Base-by-base conservation (phyloP, 495 filamentous ascomycete genomes). In the Cercophora scortea region DNA sequence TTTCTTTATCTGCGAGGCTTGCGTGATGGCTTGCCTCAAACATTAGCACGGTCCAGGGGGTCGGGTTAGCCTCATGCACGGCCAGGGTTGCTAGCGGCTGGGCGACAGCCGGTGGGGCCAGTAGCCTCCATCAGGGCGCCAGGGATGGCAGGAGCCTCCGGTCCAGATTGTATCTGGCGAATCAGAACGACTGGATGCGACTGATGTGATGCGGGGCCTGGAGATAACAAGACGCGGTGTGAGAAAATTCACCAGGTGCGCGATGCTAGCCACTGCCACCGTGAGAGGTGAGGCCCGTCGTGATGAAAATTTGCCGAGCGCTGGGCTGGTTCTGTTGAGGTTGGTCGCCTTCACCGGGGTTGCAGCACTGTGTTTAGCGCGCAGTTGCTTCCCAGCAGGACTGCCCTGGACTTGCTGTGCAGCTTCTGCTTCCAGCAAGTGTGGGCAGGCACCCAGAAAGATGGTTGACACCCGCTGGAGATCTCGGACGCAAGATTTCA, bases 221-320 rank as follows among this genome's bases (percentile, higher is more conserved):
- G 17, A 47, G 53, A 56, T 56, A 56, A 56, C 53, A 41, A 55
- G 53, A 51, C 44, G 53, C 53, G 53, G 53, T 56, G 53, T 51
- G 53, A 45, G 38, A 17, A 44, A 15, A 12, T 46, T 39, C n/a
- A 17, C 16, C 17, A 19, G 25, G 11, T 9, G 15, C 16, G 25
- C 43, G 18, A 47, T n/a, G n/a, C n/a, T n/a, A n/a, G n/a, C n/a
- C n/a, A n/a, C n/a, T n/a, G n/a, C n/a, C n/a, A n/a, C n/a, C n/a
- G n/a, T n/a, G n/a, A n/a, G n/a, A n/a, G n/a, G n/a, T n/a, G n/a
- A n/a, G n/a, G n/a, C n/a, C 8, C 10, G 12, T 45, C 12, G 17
- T 16, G 12, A 16, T 41, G 15, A 4, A 7, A 12, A 41, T 1
- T 16, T 41, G 15, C 15, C 38, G 11, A 46, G 42, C 43, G 34